A percentile compares a stretch with the other conserved stretches of the same genome.
Evolutionary conservation across 1,284 basidiomycete species (phyloP).

Genomic region (Austropuccinia psidii): DNA sequence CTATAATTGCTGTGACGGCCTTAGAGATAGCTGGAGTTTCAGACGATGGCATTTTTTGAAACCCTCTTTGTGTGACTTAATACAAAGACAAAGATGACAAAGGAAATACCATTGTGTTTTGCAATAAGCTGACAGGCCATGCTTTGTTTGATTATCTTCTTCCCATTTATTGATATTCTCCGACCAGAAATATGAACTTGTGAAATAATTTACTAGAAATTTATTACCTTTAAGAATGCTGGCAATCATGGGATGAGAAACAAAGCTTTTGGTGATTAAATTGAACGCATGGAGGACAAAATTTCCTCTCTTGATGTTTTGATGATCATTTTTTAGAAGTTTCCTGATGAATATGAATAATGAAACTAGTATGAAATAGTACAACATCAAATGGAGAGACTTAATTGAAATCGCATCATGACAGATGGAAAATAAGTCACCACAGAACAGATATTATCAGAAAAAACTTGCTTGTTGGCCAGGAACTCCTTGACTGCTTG

Average conservation of each 20-base stretch:
- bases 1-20: background rate
- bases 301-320: no score
- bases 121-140: background rate
- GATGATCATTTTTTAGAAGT: no score
- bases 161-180: background rate
- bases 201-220: no score
- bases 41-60: background rate
- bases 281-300: no score
- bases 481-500: background rate
- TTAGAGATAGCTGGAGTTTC: background rate
- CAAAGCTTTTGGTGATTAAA: no score
- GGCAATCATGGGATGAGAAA: no score
- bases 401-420: background rate
- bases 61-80: background rate
- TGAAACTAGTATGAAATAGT: no score
- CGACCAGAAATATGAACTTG: background rate
- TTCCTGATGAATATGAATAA: no score
- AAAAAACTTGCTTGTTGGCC: background rate
- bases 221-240: no score
- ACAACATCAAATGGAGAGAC: no score
- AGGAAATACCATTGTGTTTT: background rate
- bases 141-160: background rate
- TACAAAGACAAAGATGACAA: background rate
- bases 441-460: background rate
- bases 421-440: background rate